Evolutionary conservation across 2,329 filamentous ascomycete genomes (phyloP).

Genomic region (Bipolaris oryzae): DNA sequence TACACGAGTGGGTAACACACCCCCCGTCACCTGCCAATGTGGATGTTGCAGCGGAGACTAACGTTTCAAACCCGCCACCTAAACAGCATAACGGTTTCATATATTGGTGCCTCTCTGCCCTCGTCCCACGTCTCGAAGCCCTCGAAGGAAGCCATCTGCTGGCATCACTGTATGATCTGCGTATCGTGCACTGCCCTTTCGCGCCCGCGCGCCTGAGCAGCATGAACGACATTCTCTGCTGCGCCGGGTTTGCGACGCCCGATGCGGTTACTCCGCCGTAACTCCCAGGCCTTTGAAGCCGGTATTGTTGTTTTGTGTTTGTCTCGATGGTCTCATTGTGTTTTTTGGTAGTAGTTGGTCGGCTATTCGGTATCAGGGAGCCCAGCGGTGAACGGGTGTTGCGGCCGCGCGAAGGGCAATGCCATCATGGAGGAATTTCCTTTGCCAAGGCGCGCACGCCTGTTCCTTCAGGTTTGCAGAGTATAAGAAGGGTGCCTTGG

Average conservation of each 20-base stretch:
- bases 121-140: constrained; percentile 6
- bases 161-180: constrained; percentile 21
- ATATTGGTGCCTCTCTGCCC: neutral
- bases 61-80: constrained; percentile 13
- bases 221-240: constrained; percentile 8
- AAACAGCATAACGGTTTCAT: constrained; percentile 16
- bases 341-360: constrained; percentile 1
- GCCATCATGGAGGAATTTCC: constrained; percentile 7
- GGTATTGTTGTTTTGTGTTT: constrained; percentile 12
- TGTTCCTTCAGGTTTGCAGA: neutral
- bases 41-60: constrained; percentile 4
- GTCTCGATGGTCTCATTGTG: constrained; percentile 15
- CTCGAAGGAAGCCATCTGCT: constrained; percentile 2
- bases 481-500: constrained; percentile 12
- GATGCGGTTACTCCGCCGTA: neutral
- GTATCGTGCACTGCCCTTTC: constrained; percentile 16
- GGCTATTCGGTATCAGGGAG: neutral
- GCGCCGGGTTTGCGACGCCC: constrained; percentile 7
- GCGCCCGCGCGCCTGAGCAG: constrained; percentile 1
- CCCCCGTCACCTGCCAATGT: neutral
- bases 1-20: neutral
- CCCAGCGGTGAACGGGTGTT: constrained; percentile 1
- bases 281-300: constrained; percentile 2
- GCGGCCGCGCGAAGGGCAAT: neutral
- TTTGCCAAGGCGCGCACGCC: neutral